These are phyloP conservation scores for Angomonas desouzai DNA, from an alignment of 208 protist genomes.

Conservation along the genomic window DNA sequence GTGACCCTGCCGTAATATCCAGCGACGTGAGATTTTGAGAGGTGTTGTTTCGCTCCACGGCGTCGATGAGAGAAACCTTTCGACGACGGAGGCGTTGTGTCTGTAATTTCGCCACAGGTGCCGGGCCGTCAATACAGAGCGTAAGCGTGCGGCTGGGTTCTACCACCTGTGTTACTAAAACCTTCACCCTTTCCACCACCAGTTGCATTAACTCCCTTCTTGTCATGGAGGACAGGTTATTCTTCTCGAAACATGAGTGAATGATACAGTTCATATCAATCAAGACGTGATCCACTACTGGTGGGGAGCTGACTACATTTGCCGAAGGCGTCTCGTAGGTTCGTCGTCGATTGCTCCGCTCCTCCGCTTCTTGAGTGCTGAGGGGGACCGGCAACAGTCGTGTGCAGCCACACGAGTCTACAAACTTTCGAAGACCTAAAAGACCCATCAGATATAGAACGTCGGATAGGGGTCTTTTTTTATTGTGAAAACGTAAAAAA, in stretches of 20 bases:
- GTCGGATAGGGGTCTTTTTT: too few species aligned
- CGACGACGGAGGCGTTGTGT: slow-evolving; percentile 80
- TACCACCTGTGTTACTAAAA: slow-evolving; percentile 65
- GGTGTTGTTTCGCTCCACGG: slow-evolving; percentile 11
- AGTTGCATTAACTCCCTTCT: slow-evolving; percentile 69
- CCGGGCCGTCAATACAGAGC: slow-evolving; percentile 79
- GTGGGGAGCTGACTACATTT: not conserved
- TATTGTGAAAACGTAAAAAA: not conserved
- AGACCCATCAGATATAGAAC: too few species aligned
- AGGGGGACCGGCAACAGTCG: slow-evolving; percentile 52
- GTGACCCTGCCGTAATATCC: slow-evolving; percentile 71
- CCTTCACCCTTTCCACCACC: slow-evolving; percentile 62
- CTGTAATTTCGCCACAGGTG: slow-evolving; percentile 75
- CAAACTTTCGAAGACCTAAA: slow-evolving; percentile 78
- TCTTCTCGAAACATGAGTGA: slow-evolving; percentile 59
- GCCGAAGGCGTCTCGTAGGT: slow-evolving; percentile 1
- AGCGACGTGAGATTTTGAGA: slow-evolving; percentile 41
- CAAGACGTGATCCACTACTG: slow-evolving; percentile 58
- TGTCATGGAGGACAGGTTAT: slow-evolving; percentile 22
- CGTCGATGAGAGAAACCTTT: slow-evolving; percentile 54
- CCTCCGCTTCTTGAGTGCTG: slow-evolving; percentile 41
- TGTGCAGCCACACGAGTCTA: slow-evolving; percentile 69
- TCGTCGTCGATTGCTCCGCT: slow-evolving; percentile 20
- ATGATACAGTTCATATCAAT: slow-evolving; percentile 87
- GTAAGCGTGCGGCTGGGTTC: slow-evolving; percentile 57